These are phyloP conservation scores for Fusarium oligoseptatum DNA, from an alignment of 2,329 filamentous ascomycete species.

Conservation along the genomic window DNA sequence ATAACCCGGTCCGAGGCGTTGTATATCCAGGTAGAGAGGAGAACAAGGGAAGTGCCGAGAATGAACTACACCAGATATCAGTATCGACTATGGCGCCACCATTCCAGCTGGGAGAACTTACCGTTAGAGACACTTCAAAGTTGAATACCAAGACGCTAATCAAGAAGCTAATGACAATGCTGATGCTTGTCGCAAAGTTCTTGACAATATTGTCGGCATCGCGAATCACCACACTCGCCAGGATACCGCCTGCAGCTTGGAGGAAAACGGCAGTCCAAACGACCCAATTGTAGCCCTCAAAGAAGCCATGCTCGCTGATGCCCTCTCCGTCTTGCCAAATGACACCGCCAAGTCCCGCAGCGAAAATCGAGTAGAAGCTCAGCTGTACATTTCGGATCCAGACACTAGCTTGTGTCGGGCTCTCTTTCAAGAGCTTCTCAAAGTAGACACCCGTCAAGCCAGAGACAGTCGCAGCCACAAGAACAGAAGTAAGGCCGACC, in stretches of 20 bases:
- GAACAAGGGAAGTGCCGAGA: conserved; percentile 81
- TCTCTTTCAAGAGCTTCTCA: conserved; percentile 92
- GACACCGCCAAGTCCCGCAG: conserved; percentile 87
- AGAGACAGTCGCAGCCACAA: conserved; percentile 83
- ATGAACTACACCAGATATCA: conserved; percentile 73
- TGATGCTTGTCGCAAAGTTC: conserved; percentile 93
- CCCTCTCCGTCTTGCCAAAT: conserved; percentile 88
- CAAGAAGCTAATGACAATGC: conserved; percentile 87
- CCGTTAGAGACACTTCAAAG: conserved; percentile 78
- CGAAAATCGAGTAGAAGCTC: conserved; percentile 93
- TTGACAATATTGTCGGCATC: conserved; percentile 81
- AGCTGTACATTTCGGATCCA: conserved; percentile 97
- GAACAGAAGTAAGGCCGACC: conserved; percentile 82
- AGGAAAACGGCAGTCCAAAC: conserved; percentile 89
- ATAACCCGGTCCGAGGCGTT: conserved; percentile 72
- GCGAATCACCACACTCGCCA: conserved; percentile 66
- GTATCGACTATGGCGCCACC: background rate
- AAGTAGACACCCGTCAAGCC: conserved; percentile 89
- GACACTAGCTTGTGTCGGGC: conserved; percentile 79
- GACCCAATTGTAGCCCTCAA: conserved; percentile 92
- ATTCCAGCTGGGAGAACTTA: conserved; percentile 61
- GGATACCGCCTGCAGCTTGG: conserved; percentile 86
- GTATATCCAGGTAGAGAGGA: conserved; percentile 89
- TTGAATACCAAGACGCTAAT: conserved; percentile 90
- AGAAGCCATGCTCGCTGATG: conserved; percentile 88